These are phyloP conservation scores for Conoideocrella luteorostrata DNA, from an alignment of 2,329 filamentous ascomycete species.

Conservation along the genomic window DNA sequence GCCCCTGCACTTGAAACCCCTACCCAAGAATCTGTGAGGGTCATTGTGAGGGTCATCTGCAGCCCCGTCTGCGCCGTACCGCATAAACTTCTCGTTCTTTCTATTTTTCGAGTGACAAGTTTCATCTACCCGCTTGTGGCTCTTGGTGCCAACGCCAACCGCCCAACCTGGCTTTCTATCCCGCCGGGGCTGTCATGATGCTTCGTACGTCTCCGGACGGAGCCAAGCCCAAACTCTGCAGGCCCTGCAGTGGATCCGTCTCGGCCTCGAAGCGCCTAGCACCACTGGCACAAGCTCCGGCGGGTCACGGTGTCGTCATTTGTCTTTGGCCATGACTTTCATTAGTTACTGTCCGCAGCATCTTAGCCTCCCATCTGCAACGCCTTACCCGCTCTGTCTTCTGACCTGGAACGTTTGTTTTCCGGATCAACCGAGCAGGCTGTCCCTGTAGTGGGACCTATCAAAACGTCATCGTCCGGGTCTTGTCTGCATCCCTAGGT, in stretches of 20 bases:
- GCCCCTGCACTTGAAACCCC: too few species aligned
- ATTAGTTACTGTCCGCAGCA: background rate
- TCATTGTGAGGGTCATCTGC: too few species aligned
- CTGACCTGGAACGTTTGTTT: background rate
- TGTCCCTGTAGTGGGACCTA: background rate
- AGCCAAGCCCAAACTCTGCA: background rate
- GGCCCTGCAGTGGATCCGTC: background rate
- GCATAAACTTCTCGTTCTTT: too few species aligned
- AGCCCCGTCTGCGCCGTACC: too few species aligned
- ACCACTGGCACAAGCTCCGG: background rate
- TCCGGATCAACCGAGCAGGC: background rate
- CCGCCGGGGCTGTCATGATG: background rate
- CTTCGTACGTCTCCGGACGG: background rate
- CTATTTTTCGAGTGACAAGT: background rate
- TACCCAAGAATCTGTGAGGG: too few species aligned
- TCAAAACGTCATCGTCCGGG: background rate
- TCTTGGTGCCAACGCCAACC: too few species aligned
- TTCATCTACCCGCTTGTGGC: too few species aligned
- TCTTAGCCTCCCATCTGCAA: background rate
- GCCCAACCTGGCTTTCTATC: too few species aligned
- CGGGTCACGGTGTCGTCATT: conserved; percentile 2
- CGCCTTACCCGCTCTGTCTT: background rate
- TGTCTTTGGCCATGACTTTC: background rate
- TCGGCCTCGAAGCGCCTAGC: background rate
- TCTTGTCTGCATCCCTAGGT: too few species aligned